These are phyloP conservation scores for Hansfordia pulvinata DNA, from an alignment of 2,329 filamentous ascomycete genomes.

Conservation along the genomic window DNA sequence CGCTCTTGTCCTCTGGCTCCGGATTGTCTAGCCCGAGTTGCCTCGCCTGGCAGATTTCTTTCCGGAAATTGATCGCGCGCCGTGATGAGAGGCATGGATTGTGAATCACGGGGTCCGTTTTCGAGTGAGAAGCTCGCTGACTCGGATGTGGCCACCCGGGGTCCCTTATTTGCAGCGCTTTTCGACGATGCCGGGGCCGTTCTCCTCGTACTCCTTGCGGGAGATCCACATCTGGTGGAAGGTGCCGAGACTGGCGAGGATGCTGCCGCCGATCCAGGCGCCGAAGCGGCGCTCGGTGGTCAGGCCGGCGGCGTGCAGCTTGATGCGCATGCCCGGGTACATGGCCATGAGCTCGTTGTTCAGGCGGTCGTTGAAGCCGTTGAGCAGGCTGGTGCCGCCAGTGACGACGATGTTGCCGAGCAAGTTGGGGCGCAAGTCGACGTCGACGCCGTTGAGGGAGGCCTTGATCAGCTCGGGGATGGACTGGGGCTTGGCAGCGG, in stretches of 20 bases:
- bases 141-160: no score
- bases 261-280: conserved; percentile 93
- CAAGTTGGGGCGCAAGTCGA: conserved; percentile 73
- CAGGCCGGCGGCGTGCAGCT: conserved; percentile 76
- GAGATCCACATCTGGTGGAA: conserved; percentile 99
- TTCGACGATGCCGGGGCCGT: conserved; percentile 80
- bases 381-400: conserved; percentile 73
- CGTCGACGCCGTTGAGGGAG: conserved; percentile 68
- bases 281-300: conserved; percentile 84
- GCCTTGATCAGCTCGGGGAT: conserved; percentile 72
- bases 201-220: conserved; percentile 94
- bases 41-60: no score
- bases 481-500: conserved; percentile 59
- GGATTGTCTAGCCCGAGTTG: no score
- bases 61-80: no score
- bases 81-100: no score
- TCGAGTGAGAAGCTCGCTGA: no score
- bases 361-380: conserved; percentile 83
- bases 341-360: conserved; percentile 70
- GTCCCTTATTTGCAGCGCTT: conserved; percentile 80
- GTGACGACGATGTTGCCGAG: conserved; percentile 88
- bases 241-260: conserved; percentile 84
- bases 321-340: conserved; percentile 77
- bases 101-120: no score
- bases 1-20: no score